Conservation (phyloP, 768 basidiomycete species). For the Boletus insuetus region DNA sequence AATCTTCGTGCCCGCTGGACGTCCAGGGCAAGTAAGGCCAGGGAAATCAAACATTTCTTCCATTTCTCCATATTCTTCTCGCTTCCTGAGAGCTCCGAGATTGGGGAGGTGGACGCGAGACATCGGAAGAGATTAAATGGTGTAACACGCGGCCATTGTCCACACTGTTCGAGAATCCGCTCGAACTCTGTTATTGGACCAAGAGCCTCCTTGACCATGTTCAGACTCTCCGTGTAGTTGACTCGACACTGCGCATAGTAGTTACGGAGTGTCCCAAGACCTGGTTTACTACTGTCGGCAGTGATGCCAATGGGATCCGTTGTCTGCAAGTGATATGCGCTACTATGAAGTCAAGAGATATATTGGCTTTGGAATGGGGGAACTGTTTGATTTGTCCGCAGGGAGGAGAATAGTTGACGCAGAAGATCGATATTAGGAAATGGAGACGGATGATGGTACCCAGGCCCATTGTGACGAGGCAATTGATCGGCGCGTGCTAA, state of each 20-base stretch:
- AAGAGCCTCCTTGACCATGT: neutral
- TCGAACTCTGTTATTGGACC: neutral
- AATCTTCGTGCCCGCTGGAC: neutral
- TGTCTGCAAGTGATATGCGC: neutral
- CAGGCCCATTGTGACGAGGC: neutral
- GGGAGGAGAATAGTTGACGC: neutral
- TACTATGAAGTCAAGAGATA: neutral
- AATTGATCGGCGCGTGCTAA: neutral
- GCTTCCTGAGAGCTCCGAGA: neutral
- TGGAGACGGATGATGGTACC: neutral
- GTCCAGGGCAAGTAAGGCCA: neutral
- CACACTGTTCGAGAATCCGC: neutral
- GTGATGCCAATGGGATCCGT: neutral
- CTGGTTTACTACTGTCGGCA: neutral
- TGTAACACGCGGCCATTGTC: neutral
- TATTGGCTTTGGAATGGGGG: neutral
- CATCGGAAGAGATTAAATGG: neutral
- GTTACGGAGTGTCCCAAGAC: neutral
- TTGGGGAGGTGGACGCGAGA: neutral
- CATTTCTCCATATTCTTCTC: neutral
- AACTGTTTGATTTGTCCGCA: neutral
- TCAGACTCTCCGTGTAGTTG: neutral
- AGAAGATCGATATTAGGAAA: neutral
- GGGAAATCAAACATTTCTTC: neutral
- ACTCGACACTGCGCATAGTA: neutral